Conservation (phyloP, 208 protist species). For the Acanthamoeba culbertsoni region DNA sequence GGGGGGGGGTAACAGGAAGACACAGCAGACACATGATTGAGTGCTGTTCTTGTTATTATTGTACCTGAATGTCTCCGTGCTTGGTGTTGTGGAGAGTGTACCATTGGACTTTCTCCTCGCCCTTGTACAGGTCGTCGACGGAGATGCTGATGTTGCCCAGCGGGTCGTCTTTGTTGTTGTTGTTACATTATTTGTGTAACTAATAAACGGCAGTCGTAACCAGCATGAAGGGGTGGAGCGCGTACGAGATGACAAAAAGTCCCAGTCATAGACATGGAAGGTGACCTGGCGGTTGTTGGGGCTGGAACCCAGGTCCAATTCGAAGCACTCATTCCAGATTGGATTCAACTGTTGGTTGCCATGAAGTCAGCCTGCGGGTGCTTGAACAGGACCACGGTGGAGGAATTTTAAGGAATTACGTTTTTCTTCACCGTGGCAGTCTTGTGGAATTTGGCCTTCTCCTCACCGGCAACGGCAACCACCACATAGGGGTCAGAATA, state of each 20-base stretch:
- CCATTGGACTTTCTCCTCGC: background rate
- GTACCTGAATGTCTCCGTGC: background rate
- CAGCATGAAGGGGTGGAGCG: background rate
- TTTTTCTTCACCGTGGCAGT: background rate
- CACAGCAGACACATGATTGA: too few relatives aligned
- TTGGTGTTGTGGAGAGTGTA: background rate
- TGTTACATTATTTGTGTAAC: too few relatives aligned
- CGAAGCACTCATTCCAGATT: background rate
- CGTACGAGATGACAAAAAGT: background rate
- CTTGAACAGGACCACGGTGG: background rate
- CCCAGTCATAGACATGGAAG: slow-evolving; percentile 41
- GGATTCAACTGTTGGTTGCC: background rate
- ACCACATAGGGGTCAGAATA: background rate
- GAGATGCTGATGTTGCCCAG: background rate
- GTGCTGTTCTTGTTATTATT: too few relatives aligned
- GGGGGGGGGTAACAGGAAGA: too few relatives aligned
- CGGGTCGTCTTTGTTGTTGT: too few relatives aligned
- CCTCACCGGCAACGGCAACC: background rate
- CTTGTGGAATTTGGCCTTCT: slow-evolving; percentile 37
- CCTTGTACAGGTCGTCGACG: background rate
- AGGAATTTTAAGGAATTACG: too few relatives aligned
- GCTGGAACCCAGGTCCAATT: background rate
- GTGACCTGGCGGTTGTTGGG: background rate
- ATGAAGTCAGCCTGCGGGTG: background rate
- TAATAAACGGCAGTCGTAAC: background rate